Evolutionary conservation across 2,329 filamentous ascomycete species (phyloP).

Genomic region (Hawksworthiomyces lignivorus): DNA sequence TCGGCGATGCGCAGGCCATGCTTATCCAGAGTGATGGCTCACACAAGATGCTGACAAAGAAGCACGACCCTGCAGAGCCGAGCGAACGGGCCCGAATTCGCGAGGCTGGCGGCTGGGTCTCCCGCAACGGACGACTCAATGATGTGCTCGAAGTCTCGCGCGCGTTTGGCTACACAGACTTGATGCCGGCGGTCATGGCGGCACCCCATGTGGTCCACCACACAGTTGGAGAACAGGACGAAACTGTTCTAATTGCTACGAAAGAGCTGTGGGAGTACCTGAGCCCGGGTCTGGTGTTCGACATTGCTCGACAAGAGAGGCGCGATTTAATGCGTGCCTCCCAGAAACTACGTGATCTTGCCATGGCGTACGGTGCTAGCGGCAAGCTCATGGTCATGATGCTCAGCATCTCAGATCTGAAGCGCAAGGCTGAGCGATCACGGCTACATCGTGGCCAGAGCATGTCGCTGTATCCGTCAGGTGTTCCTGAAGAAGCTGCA

Average conservation of each 20-base stretch:
- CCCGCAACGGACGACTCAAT: conserved; percentile 87
- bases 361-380: conserved; percentile 88
- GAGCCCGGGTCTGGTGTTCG: conserved; percentile 80
- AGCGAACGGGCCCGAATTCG: conserved; percentile 81
- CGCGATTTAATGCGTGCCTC: conserved; percentile 89
- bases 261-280: conserved; percentile 94
- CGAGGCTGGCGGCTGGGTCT: conserved; percentile 92
- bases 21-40: conserved; percentile 83
- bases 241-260: conserved; percentile 87
- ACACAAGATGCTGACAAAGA: conserved; percentile 75
- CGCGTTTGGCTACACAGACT: conserved; percentile 88
- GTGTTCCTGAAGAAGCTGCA: conserved; percentile 59
- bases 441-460: conserved; percentile 68
- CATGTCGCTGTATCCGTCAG: conserved; percentile 74
- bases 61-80: conserved; percentile 87
- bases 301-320: conserved; percentile 80
- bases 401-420: conserved; percentile 84
- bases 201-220: conserved; percentile 76
- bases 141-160: conserved; percentile 85
- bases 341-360: conserved; percentile 88
- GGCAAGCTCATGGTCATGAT: conserved; percentile 99
- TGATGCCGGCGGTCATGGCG: conserved; percentile 88
- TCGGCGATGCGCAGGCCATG: conserved; percentile 93
- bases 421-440: conserved; percentile 70
- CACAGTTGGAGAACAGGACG: conserved; percentile 77